Evolutionary conservation across 495 filamentous ascomycete genomes (phyloP), one percentile per base, ranked within the genome.

Genomic region (Trichoderma erinaceum): DNA sequence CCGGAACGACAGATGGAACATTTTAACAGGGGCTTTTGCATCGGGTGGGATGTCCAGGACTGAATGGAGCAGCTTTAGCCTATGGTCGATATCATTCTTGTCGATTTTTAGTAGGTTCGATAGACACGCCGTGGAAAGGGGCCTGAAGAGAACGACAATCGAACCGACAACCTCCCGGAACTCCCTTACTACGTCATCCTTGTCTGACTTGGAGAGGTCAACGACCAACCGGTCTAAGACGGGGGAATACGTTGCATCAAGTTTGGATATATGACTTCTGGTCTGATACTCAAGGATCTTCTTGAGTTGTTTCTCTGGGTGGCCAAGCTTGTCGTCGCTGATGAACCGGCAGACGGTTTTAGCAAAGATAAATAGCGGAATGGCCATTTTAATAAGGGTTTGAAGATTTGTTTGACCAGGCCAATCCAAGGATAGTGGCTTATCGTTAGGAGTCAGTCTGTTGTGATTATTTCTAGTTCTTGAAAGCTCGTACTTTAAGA

Each of bases 351-450:
- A 82, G n/a, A 73, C 75, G 18, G 80, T 82, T n/a, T 78, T 72
- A 11, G 78, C 76, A 68, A 73, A 82, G 56, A 83, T 83, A 70
- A 83, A 82, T 1, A 82, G 67, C 35, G 78, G 77, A 41, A 71
- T 72, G 16, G 82, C 75, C 63, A 73, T 76, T 23, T 77, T 38
- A 10, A 75, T 75, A 1, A 85, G 73, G 16, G 18, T 38, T 32
- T 71, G 4, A 64, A 81, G 73, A 12, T 18, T 50, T 13, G 71
- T 8, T 35, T 73, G 25, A 2, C 77, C 75, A 1, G 83, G 84
- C 84, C 82, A 86, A 67, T 68, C 68, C 15, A 44, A 56, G 25
- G 68, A 48, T 15, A 78, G 68, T 48, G 64, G 43, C 16, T 12
- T 23, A 16, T 64, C 29, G 27, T 41, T 1, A 5, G 41, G 23